Evolutionary conservation across 768 basidiomycete genomes (phyloP).

Genomic region (Leccinum variicolor): DNA sequence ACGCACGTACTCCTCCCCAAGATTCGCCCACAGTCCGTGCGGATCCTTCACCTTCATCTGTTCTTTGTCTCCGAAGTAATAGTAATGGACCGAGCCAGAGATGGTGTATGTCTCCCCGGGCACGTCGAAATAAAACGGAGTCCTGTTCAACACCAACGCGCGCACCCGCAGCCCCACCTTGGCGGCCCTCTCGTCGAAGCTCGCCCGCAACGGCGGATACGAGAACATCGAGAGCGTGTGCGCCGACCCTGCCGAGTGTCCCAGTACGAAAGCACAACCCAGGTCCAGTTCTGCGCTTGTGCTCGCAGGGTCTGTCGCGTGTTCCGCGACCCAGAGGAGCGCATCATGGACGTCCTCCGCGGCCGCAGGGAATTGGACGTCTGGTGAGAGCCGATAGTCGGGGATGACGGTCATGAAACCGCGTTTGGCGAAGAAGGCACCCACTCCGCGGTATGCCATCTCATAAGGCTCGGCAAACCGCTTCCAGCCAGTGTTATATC

Average conservation of each 20-base stretch:
- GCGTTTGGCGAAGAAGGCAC: conserved; percentile 55
- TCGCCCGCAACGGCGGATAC: conserved; percentile 26
- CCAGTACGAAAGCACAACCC: conserved; percentile 45
- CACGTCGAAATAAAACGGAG: conserved; percentile 39
- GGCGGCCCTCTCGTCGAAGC: conserved; percentile 27
- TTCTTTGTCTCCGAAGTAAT: conserved; percentile 38
- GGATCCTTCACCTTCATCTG: conserved; percentile 41
- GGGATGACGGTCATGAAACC: conserved; percentile 63
- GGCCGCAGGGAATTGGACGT: conserved; percentile 50
- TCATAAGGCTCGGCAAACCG: conserved; percentile 44
- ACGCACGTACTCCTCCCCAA: conserved; percentile 34
- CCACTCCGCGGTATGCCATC: conserved; percentile 53
- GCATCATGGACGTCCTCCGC: conserved; percentile 61
- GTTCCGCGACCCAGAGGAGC: conserved; percentile 51
- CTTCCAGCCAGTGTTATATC: conserved; percentile 53
- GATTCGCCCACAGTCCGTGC: conserved; percentile 36
- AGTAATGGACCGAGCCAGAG: conserved; percentile 21
- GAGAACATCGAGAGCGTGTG: conserved; percentile 46
- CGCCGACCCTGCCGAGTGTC: conserved; percentile 61
- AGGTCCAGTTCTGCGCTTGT: conserved; percentile 34
- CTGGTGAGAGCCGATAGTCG: conserved; percentile 64
- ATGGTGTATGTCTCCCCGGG: conserved; percentile 25
- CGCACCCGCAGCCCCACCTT: conserved; percentile 32
- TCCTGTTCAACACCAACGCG: conserved; percentile 45
- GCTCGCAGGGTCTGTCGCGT: conserved; percentile 11